Conservation (phyloP, 345 rosid species). For the Camelina hispida region DNA sequence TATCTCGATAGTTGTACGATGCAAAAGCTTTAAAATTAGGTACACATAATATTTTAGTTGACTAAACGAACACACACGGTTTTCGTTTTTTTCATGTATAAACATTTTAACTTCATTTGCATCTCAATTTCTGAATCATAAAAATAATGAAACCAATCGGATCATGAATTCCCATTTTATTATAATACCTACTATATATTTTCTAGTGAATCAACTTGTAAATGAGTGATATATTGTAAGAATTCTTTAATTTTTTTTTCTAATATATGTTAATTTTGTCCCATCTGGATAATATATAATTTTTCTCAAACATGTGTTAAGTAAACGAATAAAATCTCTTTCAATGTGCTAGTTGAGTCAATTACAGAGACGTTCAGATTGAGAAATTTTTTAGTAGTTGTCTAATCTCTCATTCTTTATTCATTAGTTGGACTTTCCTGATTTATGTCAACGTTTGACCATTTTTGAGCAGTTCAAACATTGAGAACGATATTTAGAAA, state of each 20-base stretch:
- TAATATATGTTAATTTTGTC: no score
- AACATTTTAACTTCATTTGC: neutral
- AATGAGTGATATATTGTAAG: neutral
- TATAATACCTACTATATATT: neutral
- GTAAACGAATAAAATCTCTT: neutral
- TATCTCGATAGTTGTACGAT: neutral
- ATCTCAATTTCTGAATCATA: neutral
- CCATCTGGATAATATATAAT: neutral
- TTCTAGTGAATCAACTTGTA: no score
- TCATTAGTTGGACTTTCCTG: neutral
- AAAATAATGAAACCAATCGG: neutral
- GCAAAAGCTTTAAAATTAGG: neutral
- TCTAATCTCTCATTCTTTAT: neutral
- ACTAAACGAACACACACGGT: neutral
- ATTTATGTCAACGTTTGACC: conserved; percentile 16
- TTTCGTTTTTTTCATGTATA: neutral
- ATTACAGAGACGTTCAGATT: conserved; percentile 1
- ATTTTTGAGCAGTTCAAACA: conserved; percentile 51
- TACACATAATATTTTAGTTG: neutral
- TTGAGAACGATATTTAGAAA: conserved; percentile 54
- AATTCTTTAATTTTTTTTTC: neutral
- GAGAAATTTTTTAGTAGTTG: neutral
- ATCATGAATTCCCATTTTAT: neutral
- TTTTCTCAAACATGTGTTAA: neutral
- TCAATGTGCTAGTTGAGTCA: conserved; percentile 24